phyloP scores from a whole-genome alignment of 23 red algal species.

The Agarophyton chilense region DNA sequence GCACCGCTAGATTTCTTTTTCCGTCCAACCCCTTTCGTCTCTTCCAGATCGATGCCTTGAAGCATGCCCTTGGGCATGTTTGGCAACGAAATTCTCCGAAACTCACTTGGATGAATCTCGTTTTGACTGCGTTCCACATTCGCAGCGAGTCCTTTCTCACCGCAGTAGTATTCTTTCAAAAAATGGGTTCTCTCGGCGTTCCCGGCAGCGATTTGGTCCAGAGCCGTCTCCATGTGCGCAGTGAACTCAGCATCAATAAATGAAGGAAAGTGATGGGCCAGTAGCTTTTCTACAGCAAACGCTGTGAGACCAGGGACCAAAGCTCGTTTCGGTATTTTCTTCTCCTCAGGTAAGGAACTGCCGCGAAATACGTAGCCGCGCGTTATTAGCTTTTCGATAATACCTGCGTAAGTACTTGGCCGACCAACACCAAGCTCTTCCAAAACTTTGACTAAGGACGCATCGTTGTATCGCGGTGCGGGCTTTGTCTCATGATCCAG shows the following conservation, averaged over 20 bases:
- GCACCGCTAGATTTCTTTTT: no score
- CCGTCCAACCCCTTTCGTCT: no score
- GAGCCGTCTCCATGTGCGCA: slow-evolving; percentile 83
- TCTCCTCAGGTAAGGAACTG: slow-evolving; percentile 23
- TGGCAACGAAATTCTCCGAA: slow-evolving; percentile 50
- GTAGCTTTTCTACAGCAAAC: slow-evolving; percentile 85
- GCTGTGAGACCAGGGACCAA: slow-evolving; percentile 91
- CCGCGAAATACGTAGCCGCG: slow-evolving; percentile 85
- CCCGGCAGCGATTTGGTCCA: slow-evolving; percentile 92
- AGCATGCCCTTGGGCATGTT: slow-evolving; percentile 50
- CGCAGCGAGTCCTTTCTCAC: slow-evolving; percentile 71
- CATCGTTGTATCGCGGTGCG: slow-evolving; percentile 90
- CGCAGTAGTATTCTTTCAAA: slow-evolving; percentile 85
- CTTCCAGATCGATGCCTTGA: background rate
- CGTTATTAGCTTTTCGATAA: slow-evolving; percentile 92
- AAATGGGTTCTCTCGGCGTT: slow-evolving; percentile 79
- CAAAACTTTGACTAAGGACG: slow-evolving; percentile 91
- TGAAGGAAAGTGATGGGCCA: slow-evolving; percentile 83
- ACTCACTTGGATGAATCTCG: slow-evolving; percentile 64
- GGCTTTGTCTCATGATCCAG: slow-evolving; percentile 86
- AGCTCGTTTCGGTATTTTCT: slow-evolving; percentile 35
- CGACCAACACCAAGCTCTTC: slow-evolving; percentile 93
- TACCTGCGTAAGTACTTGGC: slow-evolving; percentile 93
- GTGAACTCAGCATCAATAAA: slow-evolving; percentile 92
- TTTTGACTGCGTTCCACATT: slow-evolving; percentile 53